Evolutionary conservation across 345 rosid species (phyloP), one percentile per base, ranked within the genome.

Genomic region (Firmiana major): DNA sequence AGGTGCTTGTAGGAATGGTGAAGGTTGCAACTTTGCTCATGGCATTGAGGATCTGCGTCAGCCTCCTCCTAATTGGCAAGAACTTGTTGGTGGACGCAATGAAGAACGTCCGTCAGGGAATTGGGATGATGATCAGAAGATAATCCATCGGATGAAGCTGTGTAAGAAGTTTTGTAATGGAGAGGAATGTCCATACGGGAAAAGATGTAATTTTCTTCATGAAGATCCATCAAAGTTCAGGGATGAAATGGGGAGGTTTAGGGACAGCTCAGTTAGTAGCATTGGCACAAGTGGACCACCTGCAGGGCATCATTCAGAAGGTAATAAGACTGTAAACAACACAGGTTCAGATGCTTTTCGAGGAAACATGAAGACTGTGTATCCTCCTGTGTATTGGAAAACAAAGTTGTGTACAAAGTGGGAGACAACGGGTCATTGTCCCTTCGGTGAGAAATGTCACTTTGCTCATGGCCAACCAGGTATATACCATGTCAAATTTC

Each of bases 11-110:
- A 87, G 90, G 84, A 96, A 93, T 22, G 97, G 98, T 57, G 98
- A 96, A 75, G 86, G 80, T 68, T 96, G 99, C 80, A 96, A 96
- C 80, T 96, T 93, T 57, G 99, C 98, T 42, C 98, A 93, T 75
- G 99, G 98, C 2, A 73, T 84, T 10, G 97, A 92, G 84, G 99
- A 96, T 78, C 70, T 93, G 84, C 89, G 97, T 77, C 98, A 89
- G 69, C 95, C 99, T 6, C 99, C 99, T 0, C 92, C 94, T 36
- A 96, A 93, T 77, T 96, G 99, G 98, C 94, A 96, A 79, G 97
- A 96, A 65, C 88, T 96, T 31, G 97, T 89, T 13, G 95, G 90
- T 34, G 64, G 88, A 26, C 82, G 82, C 0, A 97, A 84, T 55
- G 94, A 87, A 68, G 94, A 79, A 77, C 82, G 66, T 38, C 77